Evolutionary conservation across 1,284 basidiomycete species (phyloP).

Genomic region (Wolfiporia cocos): DNA sequence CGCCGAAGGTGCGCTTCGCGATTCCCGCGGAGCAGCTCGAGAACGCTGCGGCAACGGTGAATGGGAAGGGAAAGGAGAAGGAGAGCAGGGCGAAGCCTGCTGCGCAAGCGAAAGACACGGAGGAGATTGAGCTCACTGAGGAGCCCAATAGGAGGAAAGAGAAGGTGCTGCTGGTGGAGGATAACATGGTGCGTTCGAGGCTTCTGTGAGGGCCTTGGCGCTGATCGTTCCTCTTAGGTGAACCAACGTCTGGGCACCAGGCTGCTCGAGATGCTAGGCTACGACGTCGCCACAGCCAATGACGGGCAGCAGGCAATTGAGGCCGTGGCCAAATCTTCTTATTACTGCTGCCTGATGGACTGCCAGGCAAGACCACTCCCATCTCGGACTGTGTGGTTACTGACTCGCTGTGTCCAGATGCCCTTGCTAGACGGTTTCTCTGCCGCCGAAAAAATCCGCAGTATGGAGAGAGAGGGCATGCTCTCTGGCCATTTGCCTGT

Average conservation of each 20-base stretch:
- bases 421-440: conserved; percentile 24
- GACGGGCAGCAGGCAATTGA: conserved; percentile 24
- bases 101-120: not conserved
- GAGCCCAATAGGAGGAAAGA: conserved; percentile 2
- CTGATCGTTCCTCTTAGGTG: conserved; percentile 11
- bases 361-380: conserved; percentile 14
- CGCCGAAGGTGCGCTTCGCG: conserved; percentile 20
- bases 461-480: conserved; percentile 20
- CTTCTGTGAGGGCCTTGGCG: not conserved
- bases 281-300: conserved; percentile 22
- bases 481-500: conserved; percentile 21
- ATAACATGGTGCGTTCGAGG: conserved; percentile 18
- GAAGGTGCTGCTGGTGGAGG: conserved; percentile 23
- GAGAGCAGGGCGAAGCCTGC: conserved; percentile 5
- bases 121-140: conserved; percentile 1
- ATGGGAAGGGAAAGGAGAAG: conserved; percentile 3
- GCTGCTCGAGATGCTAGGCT: conserved; percentile 24
- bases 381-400: not conserved
- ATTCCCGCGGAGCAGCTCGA: conserved; percentile 13
- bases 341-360: conserved; percentile 25
- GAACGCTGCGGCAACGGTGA: no score
- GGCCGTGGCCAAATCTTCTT: conserved; percentile 12
- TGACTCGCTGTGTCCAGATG: conserved; percentile 12
- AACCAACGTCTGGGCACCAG: conserved; percentile 24
- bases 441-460: conserved; percentile 20